Percentiles rank a stretch among this genome's conserved stretches.
These are phyloP conservation scores for Penicillium sp. DNA, from an alignment of 2,329 filamentous ascomycete species.

Conservation along the genomic window DNA sequence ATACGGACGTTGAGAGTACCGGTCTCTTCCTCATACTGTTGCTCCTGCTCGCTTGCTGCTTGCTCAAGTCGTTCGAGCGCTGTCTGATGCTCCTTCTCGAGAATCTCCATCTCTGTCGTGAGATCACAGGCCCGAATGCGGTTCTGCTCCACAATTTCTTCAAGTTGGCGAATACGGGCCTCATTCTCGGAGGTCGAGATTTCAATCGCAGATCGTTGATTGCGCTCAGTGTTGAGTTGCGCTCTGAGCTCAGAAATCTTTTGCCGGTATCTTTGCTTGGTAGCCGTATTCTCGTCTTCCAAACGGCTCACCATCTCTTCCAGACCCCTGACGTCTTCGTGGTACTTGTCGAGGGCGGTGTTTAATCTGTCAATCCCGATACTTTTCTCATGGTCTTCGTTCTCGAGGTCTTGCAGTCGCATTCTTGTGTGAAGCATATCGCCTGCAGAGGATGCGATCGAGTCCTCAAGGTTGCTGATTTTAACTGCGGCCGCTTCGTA, in stretches of 20 bases:
- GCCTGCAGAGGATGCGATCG: slow-evolving; percentile 49
- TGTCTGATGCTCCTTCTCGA: slow-evolving; percentile 40
- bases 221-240: slow-evolving; percentile 43
- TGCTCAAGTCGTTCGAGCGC: slow-evolving; percentile 34
- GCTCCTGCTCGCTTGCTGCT: slow-evolving; percentile 30
- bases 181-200: slow-evolving; percentile 43
- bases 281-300: slow-evolving; percentile 46
- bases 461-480: slow-evolving; percentile 47
- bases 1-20: slow-evolving; percentile 51
- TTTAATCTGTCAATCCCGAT: slow-evolving; percentile 51
- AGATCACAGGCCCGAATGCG: slow-evolving; percentile 44
- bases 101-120: slow-evolving; percentile 40
- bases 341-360: slow-evolving; percentile 52
- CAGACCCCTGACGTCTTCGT: slow-evolving; percentile 49
- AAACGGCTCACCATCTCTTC: slow-evolving; percentile 51
- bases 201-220: slow-evolving; percentile 44
- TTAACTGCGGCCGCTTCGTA: slow-evolving; percentile 47
- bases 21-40: slow-evolving; percentile 43
- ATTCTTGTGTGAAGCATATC: slow-evolving; percentile 55
- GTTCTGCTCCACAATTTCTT: slow-evolving; percentile 44
- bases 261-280: slow-evolving; percentile 36
- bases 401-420: slow-evolving; percentile 50
- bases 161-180: slow-evolving; percentile 44
- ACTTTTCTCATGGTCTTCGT: slow-evolving; percentile 48
- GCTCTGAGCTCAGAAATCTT: slow-evolving; percentile 43